phyloP scores from a whole-genome alignment of 2,329 filamentous ascomycete genomes.

The Venturia effusa region DNA sequence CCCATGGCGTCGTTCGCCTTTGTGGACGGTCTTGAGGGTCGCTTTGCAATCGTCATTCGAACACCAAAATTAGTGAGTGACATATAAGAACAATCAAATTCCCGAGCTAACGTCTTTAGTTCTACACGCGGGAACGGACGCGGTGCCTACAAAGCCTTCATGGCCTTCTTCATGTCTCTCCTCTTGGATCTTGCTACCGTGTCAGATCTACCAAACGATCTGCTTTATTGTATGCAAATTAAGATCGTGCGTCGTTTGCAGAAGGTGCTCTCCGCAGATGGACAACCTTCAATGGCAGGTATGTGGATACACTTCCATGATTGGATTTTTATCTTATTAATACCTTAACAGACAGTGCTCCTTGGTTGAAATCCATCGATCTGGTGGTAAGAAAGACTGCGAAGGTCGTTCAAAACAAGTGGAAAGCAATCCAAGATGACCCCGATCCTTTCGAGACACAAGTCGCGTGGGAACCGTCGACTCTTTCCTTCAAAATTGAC shows the following conservation, averaged over 20 bases:
- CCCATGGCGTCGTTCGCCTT: conserved; percentile 52
- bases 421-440: background rate
- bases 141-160: background rate
- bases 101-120: background rate
- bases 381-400: background rate
- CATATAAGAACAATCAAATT: background rate
- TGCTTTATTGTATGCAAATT: background rate
- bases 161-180: background rate
- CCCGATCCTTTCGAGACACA: background rate
- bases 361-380: background rate
- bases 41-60: conserved; percentile 33
- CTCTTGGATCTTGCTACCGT: background rate
- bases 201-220: background rate
- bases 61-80: background rate
- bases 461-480: background rate
- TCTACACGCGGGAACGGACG: background rate
- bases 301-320: background rate
- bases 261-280: background rate
- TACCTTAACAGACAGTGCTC: background rate
- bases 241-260: background rate
- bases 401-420: background rate
- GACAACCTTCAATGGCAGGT: background rate
- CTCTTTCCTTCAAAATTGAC: background rate
- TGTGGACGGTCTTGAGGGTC: conserved; percentile 54
- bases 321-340: no score